A percentile compares a stretch with the other conserved stretches of the same genome.
Conservation (phyloP, 78 protist species). For the Corallochytrium limacisporum region DNA sequence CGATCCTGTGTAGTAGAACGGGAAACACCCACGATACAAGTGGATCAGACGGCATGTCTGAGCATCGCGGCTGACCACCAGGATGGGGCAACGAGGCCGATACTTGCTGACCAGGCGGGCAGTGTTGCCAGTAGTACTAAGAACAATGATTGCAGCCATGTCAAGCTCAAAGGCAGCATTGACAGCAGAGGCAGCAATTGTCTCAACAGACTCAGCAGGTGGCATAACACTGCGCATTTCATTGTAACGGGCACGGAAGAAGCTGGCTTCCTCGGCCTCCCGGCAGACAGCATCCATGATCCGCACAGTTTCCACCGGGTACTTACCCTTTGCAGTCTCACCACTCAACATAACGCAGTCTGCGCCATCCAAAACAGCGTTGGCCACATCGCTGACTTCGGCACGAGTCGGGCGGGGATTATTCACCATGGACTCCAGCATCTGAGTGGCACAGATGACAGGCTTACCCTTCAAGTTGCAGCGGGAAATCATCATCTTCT, state of each 20-base stretch:
- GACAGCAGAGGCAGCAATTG: constrained; percentile 17
- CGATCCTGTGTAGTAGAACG: background rate
- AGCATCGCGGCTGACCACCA: constrained; percentile 4
- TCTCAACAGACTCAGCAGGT: too few relatives aligned
- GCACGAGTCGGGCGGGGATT: constrained; percentile 89
- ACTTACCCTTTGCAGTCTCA: constrained; percentile 62
- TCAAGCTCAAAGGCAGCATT: constrained; percentile 11
- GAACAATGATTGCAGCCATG: background rate
- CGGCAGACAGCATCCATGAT: constrained; percentile 4
- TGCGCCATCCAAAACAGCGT: constrained; percentile 71
- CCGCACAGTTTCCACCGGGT: constrained; percentile 26
- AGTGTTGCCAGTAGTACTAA: background rate
- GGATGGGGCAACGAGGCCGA: constrained; percentile 17
- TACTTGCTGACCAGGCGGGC: constrained; percentile 14
- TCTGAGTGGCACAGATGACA: constrained; percentile 51
- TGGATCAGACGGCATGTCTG: background rate
- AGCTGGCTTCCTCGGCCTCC: constrained; percentile 8
- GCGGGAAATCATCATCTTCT: constrained; percentile 65
- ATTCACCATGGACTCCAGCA: constrained; percentile 59
- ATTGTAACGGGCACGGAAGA: background rate
- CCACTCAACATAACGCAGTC: constrained; percentile 77
- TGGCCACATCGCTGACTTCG: constrained; percentile 62
- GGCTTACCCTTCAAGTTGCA: constrained; percentile 53
- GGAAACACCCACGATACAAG: constrained; percentile 7
- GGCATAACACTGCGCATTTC: too few relatives aligned